Conservation (phyloP, 129 eudicot species). For the Saussurea involucrata region DNA sequence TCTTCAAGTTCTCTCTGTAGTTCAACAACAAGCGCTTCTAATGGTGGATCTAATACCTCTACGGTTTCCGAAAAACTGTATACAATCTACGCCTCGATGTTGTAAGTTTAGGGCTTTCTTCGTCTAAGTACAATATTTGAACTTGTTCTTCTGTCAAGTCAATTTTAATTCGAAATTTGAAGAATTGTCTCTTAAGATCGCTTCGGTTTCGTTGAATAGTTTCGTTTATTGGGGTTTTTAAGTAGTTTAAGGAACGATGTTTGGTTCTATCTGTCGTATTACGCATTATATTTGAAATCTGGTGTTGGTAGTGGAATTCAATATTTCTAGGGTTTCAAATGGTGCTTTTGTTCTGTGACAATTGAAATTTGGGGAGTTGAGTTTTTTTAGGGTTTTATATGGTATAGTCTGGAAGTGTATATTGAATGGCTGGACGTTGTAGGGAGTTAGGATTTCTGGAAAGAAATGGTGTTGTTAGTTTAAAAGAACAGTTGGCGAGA, state of each 20-base stretch:
- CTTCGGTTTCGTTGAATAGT: constrained; percentile 1
- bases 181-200: constrained; percentile 8
- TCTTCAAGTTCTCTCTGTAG: constrained; percentile 7
- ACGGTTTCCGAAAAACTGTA: constrained; percentile 39
- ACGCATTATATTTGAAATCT: not conserved
- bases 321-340: constrained; percentile 20
- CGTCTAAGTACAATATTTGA: not conserved
- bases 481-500: constrained; percentile 60
- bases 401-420: not conserved
- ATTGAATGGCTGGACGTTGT: constrained; percentile 48
- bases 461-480: constrained; percentile 30
- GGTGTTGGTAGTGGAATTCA: constrained; percentile 10
- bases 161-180: constrained; percentile 8
- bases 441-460: constrained; percentile 53
- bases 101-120: constrained; percentile 63
- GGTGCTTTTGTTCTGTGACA: not conserved
- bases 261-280: not conserved
- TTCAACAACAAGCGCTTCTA: constrained; percentile 31
- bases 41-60: constrained; percentile 45
- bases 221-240: not conserved
- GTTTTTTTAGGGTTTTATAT: constrained; percentile 9
- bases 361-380: not conserved
- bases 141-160: not conserved
- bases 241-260: not conserved
- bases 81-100: constrained; percentile 48